Percentiles rank a stretch among this genome's conserved stretches.
Conservation (phyloP, 768 basidiomycete genomes). For the Russula ochroleuca region DNA sequence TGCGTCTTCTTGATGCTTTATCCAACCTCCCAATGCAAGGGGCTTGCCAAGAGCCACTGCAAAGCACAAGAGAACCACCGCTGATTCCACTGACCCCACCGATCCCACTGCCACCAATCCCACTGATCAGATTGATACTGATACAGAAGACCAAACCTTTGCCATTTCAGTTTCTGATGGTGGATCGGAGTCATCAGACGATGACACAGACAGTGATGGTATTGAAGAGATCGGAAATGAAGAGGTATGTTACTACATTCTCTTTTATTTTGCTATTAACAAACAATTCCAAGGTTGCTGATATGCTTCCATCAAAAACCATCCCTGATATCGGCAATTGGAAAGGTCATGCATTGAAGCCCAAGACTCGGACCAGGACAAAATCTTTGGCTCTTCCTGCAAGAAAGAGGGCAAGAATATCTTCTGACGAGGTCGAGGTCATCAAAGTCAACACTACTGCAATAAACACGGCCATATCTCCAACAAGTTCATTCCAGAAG, state of each 20-base stretch:
- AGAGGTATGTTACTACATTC: background rate
- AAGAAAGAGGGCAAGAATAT: background rate
- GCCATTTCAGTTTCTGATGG: background rate
- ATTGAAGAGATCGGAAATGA: background rate
- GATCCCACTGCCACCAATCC: too few species aligned
- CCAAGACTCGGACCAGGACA: background rate
- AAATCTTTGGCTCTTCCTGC: background rate
- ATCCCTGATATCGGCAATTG: background rate
- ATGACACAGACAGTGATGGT: background rate
- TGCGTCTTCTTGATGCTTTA: too few species aligned
- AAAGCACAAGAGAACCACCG: background rate
- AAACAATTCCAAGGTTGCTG: background rate
- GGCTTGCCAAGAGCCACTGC: too few species aligned
- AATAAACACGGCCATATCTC: background rate
- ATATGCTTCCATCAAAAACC: background rate
- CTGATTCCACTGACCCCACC: background rate
- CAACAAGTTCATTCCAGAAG: background rate
- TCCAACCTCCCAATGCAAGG: too few species aligned
- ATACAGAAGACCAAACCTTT: background rate
- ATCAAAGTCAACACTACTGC: background rate
- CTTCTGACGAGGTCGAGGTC: background rate
- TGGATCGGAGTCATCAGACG: background rate
- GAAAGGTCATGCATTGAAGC: background rate
- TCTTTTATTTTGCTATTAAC: background rate
- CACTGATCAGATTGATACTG: too few species aligned